phyloP scores from a whole-genome alignment of 768 basidiomycete species.

The Hypholoma sublateritium region DNA sequence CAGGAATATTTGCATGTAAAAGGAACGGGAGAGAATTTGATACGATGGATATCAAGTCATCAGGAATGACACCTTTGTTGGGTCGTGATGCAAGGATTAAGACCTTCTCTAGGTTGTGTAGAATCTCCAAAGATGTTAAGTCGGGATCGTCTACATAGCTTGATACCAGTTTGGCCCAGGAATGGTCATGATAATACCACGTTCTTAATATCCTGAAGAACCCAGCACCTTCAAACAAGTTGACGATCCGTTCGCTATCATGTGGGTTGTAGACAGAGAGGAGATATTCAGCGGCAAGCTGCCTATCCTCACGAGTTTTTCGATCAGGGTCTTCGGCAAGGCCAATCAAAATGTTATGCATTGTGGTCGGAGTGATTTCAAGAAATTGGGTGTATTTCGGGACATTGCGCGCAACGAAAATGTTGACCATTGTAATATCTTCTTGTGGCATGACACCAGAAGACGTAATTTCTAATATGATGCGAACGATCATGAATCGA shows the following conservation, averaged over 20 bases:
- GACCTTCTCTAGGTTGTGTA: conserved; percentile 64
- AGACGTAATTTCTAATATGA: conserved; percentile 77
- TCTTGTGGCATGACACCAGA: conserved; percentile 51
- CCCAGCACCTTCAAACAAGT: conserved; percentile 75
- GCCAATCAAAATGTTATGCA: conserved; percentile 75
- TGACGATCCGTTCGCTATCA: conserved; percentile 64
- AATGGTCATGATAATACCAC: conserved; percentile 72
- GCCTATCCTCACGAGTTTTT: conserved; percentile 88
- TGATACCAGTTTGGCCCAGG: conserved; percentile 73
- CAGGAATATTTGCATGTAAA: conserved; percentile 55
- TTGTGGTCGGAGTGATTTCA: conserved; percentile 58
- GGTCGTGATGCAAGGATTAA: conserved; percentile 44
- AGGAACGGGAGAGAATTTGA: conserved; percentile 63
- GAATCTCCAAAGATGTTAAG: conserved; percentile 57
- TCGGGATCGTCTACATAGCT: conserved; percentile 78
- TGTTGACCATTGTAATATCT: conserved; percentile 85
- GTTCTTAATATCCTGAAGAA: conserved; percentile 90
- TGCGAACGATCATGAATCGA: conserved; percentile 80
- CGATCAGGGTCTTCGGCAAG: conserved; percentile 75
- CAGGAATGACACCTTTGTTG: conserved; percentile 52
- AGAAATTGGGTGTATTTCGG: conserved; percentile 95
- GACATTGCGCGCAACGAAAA: conserved; percentile 94
- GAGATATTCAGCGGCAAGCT: conserved; percentile 92
- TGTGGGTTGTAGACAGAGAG: conserved; percentile 89
- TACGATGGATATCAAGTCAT: conserved; percentile 54